Percentiles rank a stretch among this genome's conserved stretches.
phyloP scores from a whole-genome alignment of 2,329 filamentous ascomycete genomes.

The Talaromyces albobiverticillius region DNA sequence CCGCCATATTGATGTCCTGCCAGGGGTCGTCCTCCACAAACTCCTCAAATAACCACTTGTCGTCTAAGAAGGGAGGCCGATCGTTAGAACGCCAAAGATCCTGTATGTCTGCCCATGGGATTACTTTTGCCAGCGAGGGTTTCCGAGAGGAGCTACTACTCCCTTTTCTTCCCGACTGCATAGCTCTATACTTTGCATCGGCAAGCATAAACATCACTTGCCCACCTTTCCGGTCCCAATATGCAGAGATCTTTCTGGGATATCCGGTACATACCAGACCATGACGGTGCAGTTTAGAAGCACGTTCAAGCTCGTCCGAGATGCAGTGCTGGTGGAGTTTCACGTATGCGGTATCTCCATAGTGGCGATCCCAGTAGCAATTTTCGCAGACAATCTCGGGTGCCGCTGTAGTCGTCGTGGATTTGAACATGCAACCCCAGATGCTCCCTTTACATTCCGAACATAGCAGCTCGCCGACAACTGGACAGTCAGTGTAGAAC shows the following conservation, averaged over 20 bases:
- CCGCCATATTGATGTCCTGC: constrained; percentile 41
- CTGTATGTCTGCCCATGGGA: constrained; percentile 20
- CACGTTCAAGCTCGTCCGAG: not conserved
- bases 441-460: constrained; percentile 19
- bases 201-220: too few relatives aligned
- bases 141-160: not conserved
- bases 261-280: too few relatives aligned
- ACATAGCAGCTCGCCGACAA: too few relatives aligned
- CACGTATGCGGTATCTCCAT: constrained; percentile 23
- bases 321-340: constrained; percentile 37
- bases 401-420: constrained; percentile 1
- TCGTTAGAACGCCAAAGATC: too few relatives aligned
- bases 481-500: too few relatives aligned
- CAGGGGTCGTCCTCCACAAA: constrained; percentile 33
- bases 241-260: too few relatives aligned
- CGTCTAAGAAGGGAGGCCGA: too few relatives aligned
- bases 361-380: constrained; percentile 31
- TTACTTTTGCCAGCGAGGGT: not conserved
- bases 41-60: constrained; percentile 21
- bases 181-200: not conserved
- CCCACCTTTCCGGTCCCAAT: too few relatives aligned
- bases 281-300: too few relatives aligned
- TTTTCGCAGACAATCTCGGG: constrained; percentile 28
- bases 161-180: not conserved
- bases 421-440: constrained; percentile 26